Evolutionary conservation across 768 basidiomycete species (phyloP).

Genomic region (Russula compacta): DNA sequence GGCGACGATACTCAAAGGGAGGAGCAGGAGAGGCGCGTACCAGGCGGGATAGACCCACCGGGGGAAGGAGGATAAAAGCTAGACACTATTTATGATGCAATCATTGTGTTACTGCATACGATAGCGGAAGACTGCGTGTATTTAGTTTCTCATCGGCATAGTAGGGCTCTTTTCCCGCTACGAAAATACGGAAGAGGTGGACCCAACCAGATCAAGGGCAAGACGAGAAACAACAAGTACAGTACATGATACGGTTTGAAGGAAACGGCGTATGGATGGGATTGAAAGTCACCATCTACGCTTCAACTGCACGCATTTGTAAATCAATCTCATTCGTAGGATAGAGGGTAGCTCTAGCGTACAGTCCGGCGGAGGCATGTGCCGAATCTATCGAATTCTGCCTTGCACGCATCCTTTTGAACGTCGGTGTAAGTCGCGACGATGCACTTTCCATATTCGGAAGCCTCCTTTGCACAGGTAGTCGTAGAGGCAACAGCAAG

Average conservation of each 20-base stretch:
- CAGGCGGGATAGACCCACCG: constrained; percentile 25
- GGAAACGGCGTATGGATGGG: neutral
- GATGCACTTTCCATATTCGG: constrained; percentile 84
- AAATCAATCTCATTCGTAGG: neutral
- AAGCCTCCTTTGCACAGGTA: constrained; percentile 64
- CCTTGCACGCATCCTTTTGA: constrained; percentile 70
- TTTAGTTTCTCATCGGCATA: neutral
- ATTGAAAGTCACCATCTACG: constrained; percentile 39
- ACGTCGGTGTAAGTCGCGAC: constrained; percentile 76
- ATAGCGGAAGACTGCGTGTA: constrained; percentile 1
- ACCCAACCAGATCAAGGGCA: neutral
- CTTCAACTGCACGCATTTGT: constrained; percentile 36
- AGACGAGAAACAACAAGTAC: neutral
- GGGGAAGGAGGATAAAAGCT: constrained; percentile 5
- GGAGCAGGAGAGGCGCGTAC: constrained; percentile 19
- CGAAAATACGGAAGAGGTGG: neutral
- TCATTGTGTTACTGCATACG: constrained; percentile 6
- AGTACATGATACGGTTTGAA: neutral
- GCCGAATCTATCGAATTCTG: constrained; percentile 78
- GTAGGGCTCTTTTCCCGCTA: neutral
- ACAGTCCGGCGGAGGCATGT: constrained; percentile 75
- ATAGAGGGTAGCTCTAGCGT: constrained; percentile 24
- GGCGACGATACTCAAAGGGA: constrained; percentile 28
- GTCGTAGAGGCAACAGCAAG: constrained; percentile 64
- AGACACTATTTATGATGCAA: constrained; percentile 4